Conservation (phyloP, 2,329 filamentous ascomycete species). For the Diaporthe capsici region DNA sequence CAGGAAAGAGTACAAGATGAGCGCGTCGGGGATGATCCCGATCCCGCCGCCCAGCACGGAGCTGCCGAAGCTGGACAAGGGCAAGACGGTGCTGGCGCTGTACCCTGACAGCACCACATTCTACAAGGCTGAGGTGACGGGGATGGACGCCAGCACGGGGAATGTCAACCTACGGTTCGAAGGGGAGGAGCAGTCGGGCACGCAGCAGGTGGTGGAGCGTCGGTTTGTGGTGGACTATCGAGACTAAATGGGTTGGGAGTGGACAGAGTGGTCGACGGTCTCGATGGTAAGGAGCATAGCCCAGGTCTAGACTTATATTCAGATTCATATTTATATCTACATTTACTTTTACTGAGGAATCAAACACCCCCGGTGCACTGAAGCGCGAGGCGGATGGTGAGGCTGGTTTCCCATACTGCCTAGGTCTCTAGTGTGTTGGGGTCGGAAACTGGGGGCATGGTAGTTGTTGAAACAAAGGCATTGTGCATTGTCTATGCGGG, state of each 20-base stretch:
- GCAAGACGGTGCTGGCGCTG: constrained; percentile 81
- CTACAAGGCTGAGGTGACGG: constrained; percentile 86
- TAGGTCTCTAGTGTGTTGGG: background rate
- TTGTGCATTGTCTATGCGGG: constrained; percentile 18
- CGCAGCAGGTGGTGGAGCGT: constrained; percentile 81
- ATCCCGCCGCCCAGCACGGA: constrained; percentile 73
- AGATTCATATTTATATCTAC: background rate
- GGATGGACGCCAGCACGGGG: constrained; percentile 66
- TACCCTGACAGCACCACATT: constrained; percentile 90
- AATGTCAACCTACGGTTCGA: constrained; percentile 81
- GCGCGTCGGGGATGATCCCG: constrained; percentile 81
- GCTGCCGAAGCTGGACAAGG: constrained; percentile 73
- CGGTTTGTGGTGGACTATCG: constrained; percentile 84
- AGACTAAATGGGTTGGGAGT: constrained; percentile 38
- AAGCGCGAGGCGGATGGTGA: background rate
- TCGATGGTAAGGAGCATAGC: background rate
- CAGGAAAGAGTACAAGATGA: constrained; percentile 78
- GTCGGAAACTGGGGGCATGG: background rate
- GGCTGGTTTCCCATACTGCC: background rate
- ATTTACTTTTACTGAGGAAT: background rate
- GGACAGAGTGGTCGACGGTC: background rate
- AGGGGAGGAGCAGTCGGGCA: constrained; percentile 81
- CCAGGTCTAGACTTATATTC: background rate
- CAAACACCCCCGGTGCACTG: background rate
- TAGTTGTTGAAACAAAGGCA: constrained; percentile 7